Conservation (phyloP, 345 rosid genomes). For the Combretum micranthum region DNA sequence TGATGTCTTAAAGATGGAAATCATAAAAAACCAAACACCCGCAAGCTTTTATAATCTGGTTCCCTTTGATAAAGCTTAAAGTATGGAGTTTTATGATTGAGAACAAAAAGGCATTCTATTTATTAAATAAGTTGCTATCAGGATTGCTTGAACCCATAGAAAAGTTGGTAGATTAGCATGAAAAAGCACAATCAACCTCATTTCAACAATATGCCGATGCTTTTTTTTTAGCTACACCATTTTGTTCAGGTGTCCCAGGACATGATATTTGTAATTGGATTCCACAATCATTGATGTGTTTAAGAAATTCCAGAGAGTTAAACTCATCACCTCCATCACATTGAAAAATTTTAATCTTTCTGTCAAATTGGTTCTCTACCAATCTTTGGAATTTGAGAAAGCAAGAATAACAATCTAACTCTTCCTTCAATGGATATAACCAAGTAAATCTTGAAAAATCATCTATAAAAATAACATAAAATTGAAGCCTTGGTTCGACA, state of each 20-base stretch:
- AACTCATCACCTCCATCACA: not conserved
- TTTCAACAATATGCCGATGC: not conserved
- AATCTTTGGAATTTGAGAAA: too few relatives aligned
- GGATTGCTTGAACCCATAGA: not conserved
- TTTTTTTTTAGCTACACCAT: not conserved
- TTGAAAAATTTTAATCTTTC: too few relatives aligned
- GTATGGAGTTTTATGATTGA: not conserved
- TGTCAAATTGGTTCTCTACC: too few relatives aligned
- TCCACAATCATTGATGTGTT: not conserved
- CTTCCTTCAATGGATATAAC: too few relatives aligned
- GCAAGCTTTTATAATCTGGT: not conserved
- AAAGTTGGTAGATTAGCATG: not conserved
- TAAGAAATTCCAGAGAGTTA: not conserved
- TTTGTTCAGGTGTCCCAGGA: not conserved
- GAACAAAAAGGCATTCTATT: not conserved
- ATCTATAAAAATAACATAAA: too few relatives aligned
- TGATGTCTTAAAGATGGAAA: not conserved
- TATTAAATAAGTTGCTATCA: not conserved
- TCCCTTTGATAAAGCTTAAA: accelerated
- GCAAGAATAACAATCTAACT: too few relatives aligned
- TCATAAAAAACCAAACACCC: not conserved
- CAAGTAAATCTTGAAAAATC: too few relatives aligned
- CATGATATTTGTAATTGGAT: not conserved
- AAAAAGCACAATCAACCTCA: not conserved
- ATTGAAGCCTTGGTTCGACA: too few relatives aligned